A percentile compares a stretch with the other conserved stretches of the same genome.
Evolutionary conservation across 352 stramenopile species (phyloP).

Genomic region (Peronospora belbahrii): DNA sequence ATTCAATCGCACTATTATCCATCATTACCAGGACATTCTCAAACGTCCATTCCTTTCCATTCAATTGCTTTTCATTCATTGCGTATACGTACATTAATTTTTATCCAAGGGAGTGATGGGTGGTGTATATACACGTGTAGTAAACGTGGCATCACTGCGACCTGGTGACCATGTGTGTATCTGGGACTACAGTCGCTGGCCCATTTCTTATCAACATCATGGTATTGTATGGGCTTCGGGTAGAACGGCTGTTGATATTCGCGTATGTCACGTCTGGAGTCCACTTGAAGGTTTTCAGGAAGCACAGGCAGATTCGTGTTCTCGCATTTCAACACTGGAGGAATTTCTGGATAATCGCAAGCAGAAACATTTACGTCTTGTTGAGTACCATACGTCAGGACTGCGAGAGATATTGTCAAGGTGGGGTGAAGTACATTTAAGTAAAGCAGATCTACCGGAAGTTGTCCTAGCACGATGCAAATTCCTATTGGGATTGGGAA

Average conservation of each 20-base stretch:
- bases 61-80: no score
- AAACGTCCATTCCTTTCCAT: no score
- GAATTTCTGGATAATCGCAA: constrained; percentile 72
- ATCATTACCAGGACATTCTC: no score
- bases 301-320: constrained; percentile 79
- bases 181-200: constrained; percentile 83
- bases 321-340: constrained; percentile 79
- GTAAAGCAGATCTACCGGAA: constrained; percentile 71
- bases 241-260: constrained; percentile 47
- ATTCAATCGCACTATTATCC: no score
- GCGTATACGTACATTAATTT: no score
- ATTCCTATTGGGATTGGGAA: constrained; percentile 67
- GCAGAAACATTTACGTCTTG: constrained; percentile 53
- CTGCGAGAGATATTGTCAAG: constrained; percentile 68
- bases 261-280: constrained; percentile 82
- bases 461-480: constrained; percentile 78
- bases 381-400: constrained; percentile 82
- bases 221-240: constrained; percentile 81
- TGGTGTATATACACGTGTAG: constrained; percentile 73
- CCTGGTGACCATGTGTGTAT: constrained; percentile 80
- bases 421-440: constrained; percentile 84
- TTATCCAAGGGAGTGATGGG: constrained; percentile 27
- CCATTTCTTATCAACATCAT: constrained; percentile 81
- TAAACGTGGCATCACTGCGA: constrained; percentile 61
- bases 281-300: constrained; percentile 62